These are phyloP conservation scores for Aphanocladium album DNA, from an alignment of 2,329 filamentous ascomycete genomes.

Conservation along the genomic window DNA sequence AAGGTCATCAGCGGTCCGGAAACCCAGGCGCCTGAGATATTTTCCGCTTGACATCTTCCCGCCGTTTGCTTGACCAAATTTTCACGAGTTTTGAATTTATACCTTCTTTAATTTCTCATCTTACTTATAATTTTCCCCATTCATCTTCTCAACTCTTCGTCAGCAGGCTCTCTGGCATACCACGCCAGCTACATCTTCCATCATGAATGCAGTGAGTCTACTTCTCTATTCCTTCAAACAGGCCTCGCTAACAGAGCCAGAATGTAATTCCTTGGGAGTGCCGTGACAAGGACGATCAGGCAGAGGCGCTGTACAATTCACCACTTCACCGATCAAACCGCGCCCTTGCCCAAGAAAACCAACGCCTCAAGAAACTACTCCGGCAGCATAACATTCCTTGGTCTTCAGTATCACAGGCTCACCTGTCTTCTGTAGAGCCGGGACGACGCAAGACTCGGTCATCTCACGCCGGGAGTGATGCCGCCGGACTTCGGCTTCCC, in stretches of 20 bases:
- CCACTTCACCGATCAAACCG: conserved; percentile 44
- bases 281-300: conserved; percentile 48
- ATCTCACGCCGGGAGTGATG: conserved; percentile 24
- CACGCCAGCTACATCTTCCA: not conserved
- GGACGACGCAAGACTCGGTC: conserved; percentile 30
- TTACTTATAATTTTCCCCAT: not conserved
- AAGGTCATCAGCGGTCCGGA: not conserved
- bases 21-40: conserved; percentile 5
- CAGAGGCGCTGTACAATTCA: conserved; percentile 42
- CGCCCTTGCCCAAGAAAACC: conserved; percentile 43
- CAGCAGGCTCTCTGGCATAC: not conserved
- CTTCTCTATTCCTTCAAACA: not conserved
- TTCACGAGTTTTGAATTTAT: not conserved
- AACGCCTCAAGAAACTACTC: conserved; percentile 45
- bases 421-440: conserved; percentile 27
- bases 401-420: conserved; percentile 34
- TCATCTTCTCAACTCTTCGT: not conserved
- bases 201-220: conserved; percentile 8
- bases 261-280: conserved; percentile 42
- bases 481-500: conserved; percentile 40
- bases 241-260: not conserved
- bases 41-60: not conserved
- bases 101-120: not conserved
- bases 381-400: conserved; percentile 49
- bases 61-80: not conserved